phyloP scores from a whole-genome alignment of 768 basidiomycete species.

The Dioszegia hungarica region DNA sequence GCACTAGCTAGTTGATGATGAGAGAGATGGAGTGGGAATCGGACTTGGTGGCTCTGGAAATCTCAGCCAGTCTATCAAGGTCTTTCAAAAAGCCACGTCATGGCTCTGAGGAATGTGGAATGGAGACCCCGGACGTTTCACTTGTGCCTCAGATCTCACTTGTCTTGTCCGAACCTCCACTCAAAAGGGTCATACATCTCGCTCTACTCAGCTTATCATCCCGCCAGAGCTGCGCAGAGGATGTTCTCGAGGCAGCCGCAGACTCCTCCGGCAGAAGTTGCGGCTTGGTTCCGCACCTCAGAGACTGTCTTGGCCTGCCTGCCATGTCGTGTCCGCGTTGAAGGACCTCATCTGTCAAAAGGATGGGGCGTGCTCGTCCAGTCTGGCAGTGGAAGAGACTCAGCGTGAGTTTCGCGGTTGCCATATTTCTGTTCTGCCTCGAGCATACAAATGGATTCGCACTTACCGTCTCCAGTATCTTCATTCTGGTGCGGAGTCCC shows the following conservation, averaged over 20 bases:
- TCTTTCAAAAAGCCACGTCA: neutral
- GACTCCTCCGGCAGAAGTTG: neutral
- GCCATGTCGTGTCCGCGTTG: conserved; percentile 18
- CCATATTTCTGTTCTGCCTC: neutral
- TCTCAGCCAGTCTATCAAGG: neutral
- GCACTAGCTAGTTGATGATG: neutral
- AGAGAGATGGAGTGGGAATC: neutral
- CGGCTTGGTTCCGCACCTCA: conserved; percentile 4
- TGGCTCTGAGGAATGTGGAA: no score
- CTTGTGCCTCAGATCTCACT: no score
- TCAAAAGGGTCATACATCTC: no score
- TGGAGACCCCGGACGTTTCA: no score
- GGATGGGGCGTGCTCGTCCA: conserved; percentile 16
- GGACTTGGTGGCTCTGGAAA: neutral
- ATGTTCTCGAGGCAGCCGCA: neutral
- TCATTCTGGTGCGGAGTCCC: conserved; percentile 12
- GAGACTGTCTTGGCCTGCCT: conserved; percentile 13
- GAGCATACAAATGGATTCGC: neutral
- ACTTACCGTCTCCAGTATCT: conserved; percentile 5
- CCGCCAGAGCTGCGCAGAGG: no score
- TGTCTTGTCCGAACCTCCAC: no score
- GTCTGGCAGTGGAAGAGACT: neutral
- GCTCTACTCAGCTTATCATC: no score
- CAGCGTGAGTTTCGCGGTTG: conserved; percentile 11
- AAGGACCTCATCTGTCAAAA: conserved; percentile 9